Evolutionary conservation across 192 early-diverging fungal species (phyloP).

Genomic region (Pecoramyces ruminantium): DNA sequence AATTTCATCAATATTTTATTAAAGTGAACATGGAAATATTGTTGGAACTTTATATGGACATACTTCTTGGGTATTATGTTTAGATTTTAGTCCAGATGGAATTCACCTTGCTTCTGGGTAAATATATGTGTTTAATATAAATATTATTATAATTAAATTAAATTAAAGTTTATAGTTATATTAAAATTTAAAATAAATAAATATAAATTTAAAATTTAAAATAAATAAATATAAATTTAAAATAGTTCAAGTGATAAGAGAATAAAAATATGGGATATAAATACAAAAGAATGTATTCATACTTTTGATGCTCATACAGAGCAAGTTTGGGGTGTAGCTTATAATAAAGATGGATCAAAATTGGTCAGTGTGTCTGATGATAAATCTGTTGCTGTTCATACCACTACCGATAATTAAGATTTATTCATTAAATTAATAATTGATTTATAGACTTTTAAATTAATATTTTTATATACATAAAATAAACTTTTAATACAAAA

Average conservation of each 20-base stretch:
- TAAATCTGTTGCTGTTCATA: constrained; percentile 5
- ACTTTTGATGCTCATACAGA: constrained; percentile 62
- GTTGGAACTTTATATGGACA: constrained; percentile 60
- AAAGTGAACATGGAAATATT: constrained; percentile 52
- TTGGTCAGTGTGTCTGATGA: constrained; percentile 62
- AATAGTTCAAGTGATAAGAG: constrained; percentile 53
- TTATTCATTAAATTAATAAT: neutral
- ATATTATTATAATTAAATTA: too few species aligned
- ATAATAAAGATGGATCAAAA: constrained; percentile 55
- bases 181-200: too few species aligned
- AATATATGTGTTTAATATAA: neutral
- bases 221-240: neutral
- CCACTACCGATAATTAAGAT: neutral
- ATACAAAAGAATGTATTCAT: constrained; percentile 48
- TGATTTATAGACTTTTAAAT: too few species aligned
- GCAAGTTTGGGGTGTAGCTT: constrained; percentile 73
- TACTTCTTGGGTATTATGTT: constrained; percentile 60
- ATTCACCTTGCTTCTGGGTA: constrained; percentile 53
- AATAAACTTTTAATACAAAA: too few species aligned
- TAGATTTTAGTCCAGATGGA: constrained; percentile 42
- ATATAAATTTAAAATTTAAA: too few species aligned
- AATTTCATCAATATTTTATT: too few species aligned
- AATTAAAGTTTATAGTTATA: too few species aligned
- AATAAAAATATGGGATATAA: constrained; percentile 71
- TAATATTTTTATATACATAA: too few species aligned